Conservation (phyloP, 345 rosid genomes). For the Euclidium syriacum region DNA sequence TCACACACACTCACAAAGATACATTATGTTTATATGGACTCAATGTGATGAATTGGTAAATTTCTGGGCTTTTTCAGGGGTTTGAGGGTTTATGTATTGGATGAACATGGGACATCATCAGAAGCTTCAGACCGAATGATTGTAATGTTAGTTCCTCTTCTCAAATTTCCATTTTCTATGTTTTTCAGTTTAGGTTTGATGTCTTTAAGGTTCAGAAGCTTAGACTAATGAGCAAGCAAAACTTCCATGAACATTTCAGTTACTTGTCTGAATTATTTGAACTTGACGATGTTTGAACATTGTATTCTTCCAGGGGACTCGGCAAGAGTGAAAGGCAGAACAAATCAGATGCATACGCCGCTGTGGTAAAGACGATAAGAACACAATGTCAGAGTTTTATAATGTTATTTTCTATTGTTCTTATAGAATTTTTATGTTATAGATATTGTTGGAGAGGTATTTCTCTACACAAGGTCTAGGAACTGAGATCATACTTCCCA, state of each 20-base stretch:
- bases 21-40: neutral
- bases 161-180: neutral
- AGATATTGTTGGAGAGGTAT: constrained; percentile 87
- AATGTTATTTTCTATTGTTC: neutral
- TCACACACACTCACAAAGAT: neutral
- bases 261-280: neutral
- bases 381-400: neutral
- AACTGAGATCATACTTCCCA: constrained; percentile 71
- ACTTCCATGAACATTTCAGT: neutral
- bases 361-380: constrained; percentile 48
- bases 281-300: neutral
- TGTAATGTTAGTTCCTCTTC: constrained; percentile 42
- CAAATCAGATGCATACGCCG: constrained; percentile 71
- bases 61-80: constrained; percentile 44
- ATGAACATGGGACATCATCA: constrained; percentile 80
- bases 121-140: constrained; percentile 71
- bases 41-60: neutral
- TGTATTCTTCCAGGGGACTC: constrained; percentile 61
- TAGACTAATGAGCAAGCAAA: neutral
- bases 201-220: neutral
- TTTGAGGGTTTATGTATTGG: constrained; percentile 81
- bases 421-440: constrained; percentile 17
- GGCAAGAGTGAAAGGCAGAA: constrained; percentile 48
- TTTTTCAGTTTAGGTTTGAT: neutral
- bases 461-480: constrained; percentile 54